Base-by-base conservation (phyloP, 1,139 yeast genomes). In the Yamadazyma friedrichii region DNA sequence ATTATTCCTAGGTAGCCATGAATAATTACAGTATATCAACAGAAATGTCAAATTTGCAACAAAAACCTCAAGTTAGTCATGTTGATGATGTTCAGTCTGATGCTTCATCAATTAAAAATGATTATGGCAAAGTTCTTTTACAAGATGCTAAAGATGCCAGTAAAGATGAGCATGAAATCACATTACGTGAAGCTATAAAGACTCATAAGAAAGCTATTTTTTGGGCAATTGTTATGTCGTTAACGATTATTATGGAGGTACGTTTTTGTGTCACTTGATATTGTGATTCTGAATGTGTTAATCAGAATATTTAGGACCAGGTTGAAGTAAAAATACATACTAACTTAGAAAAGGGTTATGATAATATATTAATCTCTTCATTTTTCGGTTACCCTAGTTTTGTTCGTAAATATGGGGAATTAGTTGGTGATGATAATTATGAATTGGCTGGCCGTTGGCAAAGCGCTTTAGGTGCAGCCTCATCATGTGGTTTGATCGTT, bases 381-480 rank as follows among this genome's bases (percentile, higher is more conserved):
- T 53, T 58, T 36, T 56, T 43, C 31, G 62, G 57, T 5, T 56
- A 51, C 33, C 60, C 60, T 4, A 40, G 51, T 16, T 56, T 57
- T 39, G 47, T 50, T 20, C 46, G 43, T 31, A 46, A 45, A 31
- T 57, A 48, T 35, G 62, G 62, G 2, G 45, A 34, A 10, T 43
- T 40, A 22, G 30, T 46, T 2, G 57, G 55, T 1, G 54, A 55
- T 13, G 53, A 49, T 9, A 33, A 34, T 27, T 56, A 53, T 41
- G 54, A 53, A 42, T 34, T 57, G 9, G 26, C 47, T 6, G 54
- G 55, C 9, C 35, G 30, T n/a, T 57, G 62, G 62, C 59, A 55
- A 44, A 47, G 48, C 27, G 58, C 54, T 11, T 46, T 57, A 15
- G 52, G 53, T 10, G 36, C 43, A 25, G 55, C 55, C 9, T 40